These are phyloP conservation scores for Neoboletus subvelutipes DNA, from an alignment of 768 basidiomycete species.

Conservation along the genomic window DNA sequence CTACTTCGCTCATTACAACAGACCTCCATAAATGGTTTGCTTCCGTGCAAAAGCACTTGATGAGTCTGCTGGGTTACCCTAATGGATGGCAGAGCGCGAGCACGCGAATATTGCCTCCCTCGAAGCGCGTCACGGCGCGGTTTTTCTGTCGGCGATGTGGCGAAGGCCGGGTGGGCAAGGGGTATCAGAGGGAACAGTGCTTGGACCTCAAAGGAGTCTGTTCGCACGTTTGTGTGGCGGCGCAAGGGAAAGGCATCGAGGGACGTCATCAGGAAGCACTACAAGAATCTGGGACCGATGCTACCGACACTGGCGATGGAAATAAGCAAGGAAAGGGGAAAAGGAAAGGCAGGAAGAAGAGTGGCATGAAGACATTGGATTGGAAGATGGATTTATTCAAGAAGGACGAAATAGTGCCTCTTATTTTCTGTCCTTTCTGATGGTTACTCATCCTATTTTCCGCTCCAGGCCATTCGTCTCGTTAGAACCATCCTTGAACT, in stretches of 20 bases:
- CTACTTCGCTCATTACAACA: conserved; percentile 38
- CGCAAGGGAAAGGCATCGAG: background rate
- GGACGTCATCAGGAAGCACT: background rate
- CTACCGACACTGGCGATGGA: conserved; percentile 6
- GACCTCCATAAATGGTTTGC: conserved; percentile 52
- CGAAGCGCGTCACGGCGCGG: conserved; percentile 55
- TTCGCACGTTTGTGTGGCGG: conserved; percentile 50
- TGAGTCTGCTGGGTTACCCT: conserved; percentile 46
- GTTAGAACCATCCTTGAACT: conserved; percentile 40
- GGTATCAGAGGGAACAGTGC: conserved; percentile 41
- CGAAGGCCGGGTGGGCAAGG: conserved; percentile 31
- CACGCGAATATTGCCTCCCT: conserved; percentile 49
- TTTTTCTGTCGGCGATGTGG: conserved; percentile 58
- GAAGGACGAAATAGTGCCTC: conserved; percentile 55
- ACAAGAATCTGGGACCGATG: background rate
- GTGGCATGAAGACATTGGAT: conserved; percentile 21
- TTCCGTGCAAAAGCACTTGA: conserved; percentile 44
- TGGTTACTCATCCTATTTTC: background rate
- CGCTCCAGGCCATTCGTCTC: conserved; percentile 46
- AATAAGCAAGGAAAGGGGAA: conserved; percentile 18
- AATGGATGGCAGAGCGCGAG: conserved; percentile 51
- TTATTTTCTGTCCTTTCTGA: background rate
- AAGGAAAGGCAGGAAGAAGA: conserved; percentile 1
- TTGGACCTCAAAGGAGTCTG: conserved; percentile 61
- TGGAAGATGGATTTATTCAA: conserved; percentile 56